Conservation (phyloP, 352 stramenopile species). For the Globisporangium cylindrosporum region DNA sequence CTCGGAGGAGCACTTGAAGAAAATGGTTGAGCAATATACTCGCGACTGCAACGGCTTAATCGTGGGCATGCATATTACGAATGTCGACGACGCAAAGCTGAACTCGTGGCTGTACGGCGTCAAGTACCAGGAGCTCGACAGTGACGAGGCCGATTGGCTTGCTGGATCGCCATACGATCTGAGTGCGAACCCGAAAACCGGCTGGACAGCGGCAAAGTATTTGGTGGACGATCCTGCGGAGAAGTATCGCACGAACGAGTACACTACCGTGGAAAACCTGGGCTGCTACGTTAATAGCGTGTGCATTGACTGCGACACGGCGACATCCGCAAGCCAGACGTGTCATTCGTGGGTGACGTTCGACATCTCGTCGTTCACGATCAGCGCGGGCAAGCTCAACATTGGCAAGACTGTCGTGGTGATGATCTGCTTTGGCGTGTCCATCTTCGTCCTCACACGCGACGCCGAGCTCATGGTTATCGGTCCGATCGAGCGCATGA, state of each 20-base stretch:
- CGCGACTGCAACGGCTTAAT: constrained; percentile 72
- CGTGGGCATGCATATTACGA: constrained; percentile 55
- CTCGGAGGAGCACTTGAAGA: constrained; percentile 40
- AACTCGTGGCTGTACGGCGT: constrained; percentile 53
- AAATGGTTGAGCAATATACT: constrained; percentile 68
- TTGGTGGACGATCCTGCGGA: constrained; percentile 31
- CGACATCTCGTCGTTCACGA: constrained; percentile 56
- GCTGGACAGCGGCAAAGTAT: constrained; percentile 57
- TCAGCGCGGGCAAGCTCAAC: constrained; percentile 49
- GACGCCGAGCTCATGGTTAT: constrained; percentile 96
- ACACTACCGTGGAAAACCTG: constrained; percentile 57
- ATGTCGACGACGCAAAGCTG: constrained; percentile 39
- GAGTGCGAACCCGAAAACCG: constrained; percentile 62
- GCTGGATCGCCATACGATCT: constrained; percentile 35
- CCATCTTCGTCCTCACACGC: constrained; percentile 91
- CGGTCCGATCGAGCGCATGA: constrained; percentile 96
- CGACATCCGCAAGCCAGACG: constrained; percentile 25
- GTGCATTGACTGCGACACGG: constrained; percentile 49
- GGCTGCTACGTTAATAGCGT: constrained; percentile 66
- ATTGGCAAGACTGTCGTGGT: constrained; percentile 88
- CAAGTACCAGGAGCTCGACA: constrained; percentile 55
- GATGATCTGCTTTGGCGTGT: constrained; percentile 89
- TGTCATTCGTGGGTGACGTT: constrained; percentile 78
- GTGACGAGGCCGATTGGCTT: constrained; percentile 40
- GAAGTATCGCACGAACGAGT: constrained; percentile 56